phyloP scores from a whole-genome alignment of 179 eudicot genomes.

The Silene noctiflora region DNA sequence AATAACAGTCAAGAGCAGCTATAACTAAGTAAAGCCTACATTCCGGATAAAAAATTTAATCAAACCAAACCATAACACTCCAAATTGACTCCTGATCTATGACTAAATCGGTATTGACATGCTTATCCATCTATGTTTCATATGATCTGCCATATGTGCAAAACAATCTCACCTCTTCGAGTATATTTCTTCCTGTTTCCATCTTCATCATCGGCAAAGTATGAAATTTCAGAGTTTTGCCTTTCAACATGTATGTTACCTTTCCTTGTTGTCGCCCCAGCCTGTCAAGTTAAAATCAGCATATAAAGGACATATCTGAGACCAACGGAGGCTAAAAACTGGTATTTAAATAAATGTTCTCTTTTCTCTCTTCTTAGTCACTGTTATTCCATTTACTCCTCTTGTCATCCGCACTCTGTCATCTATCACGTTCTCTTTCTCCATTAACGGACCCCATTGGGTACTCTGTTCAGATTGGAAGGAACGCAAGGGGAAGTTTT shows the following conservation, averaged over 20 bases:
- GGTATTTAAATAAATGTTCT: not conserved
- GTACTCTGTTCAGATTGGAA: not conserved
- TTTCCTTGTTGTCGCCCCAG: constrained; percentile 88
- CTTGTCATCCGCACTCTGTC: not conserved
- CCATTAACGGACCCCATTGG: not conserved
- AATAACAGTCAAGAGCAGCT: constrained; percentile 10
- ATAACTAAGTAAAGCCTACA: not conserved
- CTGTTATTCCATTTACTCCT: not conserved
- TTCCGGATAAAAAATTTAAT: not conserved
- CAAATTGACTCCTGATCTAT: not conserved
- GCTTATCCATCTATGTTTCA: constrained; percentile 12
- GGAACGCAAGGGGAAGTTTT: not conserved
- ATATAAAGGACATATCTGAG: not conserved
- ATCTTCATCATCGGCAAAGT: constrained; percentile 95
- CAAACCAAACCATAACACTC: not conserved
- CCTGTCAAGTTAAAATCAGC: constrained; percentile 41
- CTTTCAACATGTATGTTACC: constrained; percentile 61
- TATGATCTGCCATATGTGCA: constrained; percentile 3
- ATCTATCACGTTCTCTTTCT: not conserved
- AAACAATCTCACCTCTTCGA: constrained; percentile 56
- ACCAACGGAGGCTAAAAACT: not conserved
- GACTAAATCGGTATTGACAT: not conserved
- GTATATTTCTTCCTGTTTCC: constrained; percentile 74
- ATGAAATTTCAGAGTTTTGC: constrained; percentile 77
- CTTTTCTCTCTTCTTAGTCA: not conserved